These are phyloP conservation scores for Erythrophleum fordii DNA, from an alignment of 306 rosid species.

Conservation along the genomic window DNA sequence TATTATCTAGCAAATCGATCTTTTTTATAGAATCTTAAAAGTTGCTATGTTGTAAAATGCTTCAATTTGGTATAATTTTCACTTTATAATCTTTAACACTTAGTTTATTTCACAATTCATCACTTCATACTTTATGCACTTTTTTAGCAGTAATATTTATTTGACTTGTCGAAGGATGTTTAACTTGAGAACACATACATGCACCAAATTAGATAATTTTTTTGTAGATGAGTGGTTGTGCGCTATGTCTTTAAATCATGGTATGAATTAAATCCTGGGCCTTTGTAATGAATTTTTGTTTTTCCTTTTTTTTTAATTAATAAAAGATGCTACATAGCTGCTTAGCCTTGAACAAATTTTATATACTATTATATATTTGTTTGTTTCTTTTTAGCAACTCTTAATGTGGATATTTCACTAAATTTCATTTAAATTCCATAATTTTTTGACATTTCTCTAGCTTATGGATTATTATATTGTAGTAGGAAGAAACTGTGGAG, in stretches of 20 bases:
- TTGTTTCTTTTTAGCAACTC: conserved; percentile 11
- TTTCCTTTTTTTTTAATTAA: conserved; percentile 12
- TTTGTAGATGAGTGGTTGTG: conserved; percentile 1
- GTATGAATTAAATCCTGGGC: conserved; percentile 10
- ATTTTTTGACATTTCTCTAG: neutral
- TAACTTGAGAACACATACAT: too few species aligned
- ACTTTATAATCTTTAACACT: conserved; percentile 15
- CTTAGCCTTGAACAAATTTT: neutral
- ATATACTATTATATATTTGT: neutral
- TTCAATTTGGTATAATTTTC: conserved; percentile 20
- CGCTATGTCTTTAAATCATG: conserved; percentile 23
- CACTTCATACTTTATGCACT: neutral
- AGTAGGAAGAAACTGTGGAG: conserved; percentile 26
- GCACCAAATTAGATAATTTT: conserved; percentile 14
- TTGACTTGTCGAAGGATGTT: conserved; percentile 25
- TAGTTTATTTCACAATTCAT: conserved; percentile 18
- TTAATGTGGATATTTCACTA: conserved; percentile 14
- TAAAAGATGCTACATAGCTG: neutral
- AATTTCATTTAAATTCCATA: conserved; percentile 8
- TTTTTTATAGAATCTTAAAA: conserved; percentile 7
- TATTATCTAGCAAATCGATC: conserved; percentile 21
- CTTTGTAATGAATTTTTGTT: conserved; percentile 22
- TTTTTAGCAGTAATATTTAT: conserved; percentile 13
- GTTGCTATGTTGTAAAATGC: conserved; percentile 21
- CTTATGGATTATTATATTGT: conserved; percentile 34